Evolutionary conservation across 2,329 filamentous ascomycete species (phyloP), one percentile per base, ranked within the genome.

Genomic region (Colletotrichum echinochloae): DNA sequence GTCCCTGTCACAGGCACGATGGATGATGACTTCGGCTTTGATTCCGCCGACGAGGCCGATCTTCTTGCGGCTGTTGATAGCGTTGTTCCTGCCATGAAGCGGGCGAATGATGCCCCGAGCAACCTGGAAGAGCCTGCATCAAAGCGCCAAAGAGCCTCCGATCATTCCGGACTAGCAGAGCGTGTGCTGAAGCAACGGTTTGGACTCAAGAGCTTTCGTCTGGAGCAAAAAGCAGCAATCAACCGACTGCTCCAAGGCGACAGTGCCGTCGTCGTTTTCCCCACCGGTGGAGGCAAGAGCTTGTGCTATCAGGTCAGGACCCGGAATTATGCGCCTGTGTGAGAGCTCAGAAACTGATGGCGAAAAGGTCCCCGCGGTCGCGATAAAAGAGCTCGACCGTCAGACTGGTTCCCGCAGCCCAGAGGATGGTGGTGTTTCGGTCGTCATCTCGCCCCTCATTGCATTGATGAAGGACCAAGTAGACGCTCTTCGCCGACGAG

Each of bases 391-490:
- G 59, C 73, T 84, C 14, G 85, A 87, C 41, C 70, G 74, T 1
- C 65, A 74, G 20, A 76, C 72, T 5, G 77, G 76, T 1, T 72
- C 72, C 2, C 73, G 78, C 51, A 74, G 74, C 0, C 61, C 75
- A 0, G 76, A 76, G 2, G 80, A 82, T 23, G 77, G 80, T 14
- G 88, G 86, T 7, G 83, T 89, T 71, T 89, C 86, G 1, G 81
- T 89, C 7, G 85, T 89, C 3, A 85, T 89, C 2, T 89, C 86
- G 0, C 87, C 87, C 0, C 77, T 89, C 3, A 86, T 89, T 61
- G 86, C 86, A 2, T 74, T 89, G 63, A 89, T 89, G 87, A 89
- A 89, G 74, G 87, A 90, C 71, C 88, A 90, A 73, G 86, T 88
- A 0, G 87, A 90, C 72, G 83, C 84, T 1, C 79, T 90, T 26